Base-by-base conservation (phyloP, 1,139 yeast genomes). In the Lizanozyma gosingica region DNA sequence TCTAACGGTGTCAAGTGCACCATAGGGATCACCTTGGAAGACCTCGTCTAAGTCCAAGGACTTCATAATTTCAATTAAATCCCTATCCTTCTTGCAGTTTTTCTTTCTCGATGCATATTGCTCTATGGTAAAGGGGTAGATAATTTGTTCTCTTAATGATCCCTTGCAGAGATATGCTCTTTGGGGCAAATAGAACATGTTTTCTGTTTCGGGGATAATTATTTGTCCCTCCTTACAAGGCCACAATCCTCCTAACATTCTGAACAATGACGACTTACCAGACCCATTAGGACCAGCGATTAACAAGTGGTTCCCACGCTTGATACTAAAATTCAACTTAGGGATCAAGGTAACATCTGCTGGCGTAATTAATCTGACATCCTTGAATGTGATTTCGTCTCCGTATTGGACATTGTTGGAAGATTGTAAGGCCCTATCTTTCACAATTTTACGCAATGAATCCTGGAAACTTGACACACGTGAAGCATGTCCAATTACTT, bases 201-300 rank as follows among this genome's bases (percentile, higher is more conserved):
- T 83, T 40, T 66, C 64, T 39, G 69, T 65, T 42, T 71, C 67
- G 9, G 95, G 95, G 39, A 86, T 77, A 4, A 73, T 72, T 38
- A 86, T 73, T 33, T 69, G 63, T 29, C 86, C 80, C 22, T 65
- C 73, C 39, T 76, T 74, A 17, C 90, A 82, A 2, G 94, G 95
- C 97, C 97, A 90, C 48, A 90, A 70, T 0, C 96, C 96, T 41
- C 97, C 97, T 39, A 90, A 71, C 56, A 90, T 78, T 56, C 97
- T 75, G 60, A 90, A 90, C 44, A 90, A 65, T 0, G 97, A 88
- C 0, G 96, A 87, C 60, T 90, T 90, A 33, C 97, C 97, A 43
- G 95, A 85, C 2, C 97, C 97, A 56, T 90, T 90, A 6, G 97
- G 97, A 0, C 97, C 97, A 4, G 92, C 92, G 56, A 90, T 88